Conservation (phyloP, 345 rosid species). For the Eucalyptus guilfoylei region DNA sequence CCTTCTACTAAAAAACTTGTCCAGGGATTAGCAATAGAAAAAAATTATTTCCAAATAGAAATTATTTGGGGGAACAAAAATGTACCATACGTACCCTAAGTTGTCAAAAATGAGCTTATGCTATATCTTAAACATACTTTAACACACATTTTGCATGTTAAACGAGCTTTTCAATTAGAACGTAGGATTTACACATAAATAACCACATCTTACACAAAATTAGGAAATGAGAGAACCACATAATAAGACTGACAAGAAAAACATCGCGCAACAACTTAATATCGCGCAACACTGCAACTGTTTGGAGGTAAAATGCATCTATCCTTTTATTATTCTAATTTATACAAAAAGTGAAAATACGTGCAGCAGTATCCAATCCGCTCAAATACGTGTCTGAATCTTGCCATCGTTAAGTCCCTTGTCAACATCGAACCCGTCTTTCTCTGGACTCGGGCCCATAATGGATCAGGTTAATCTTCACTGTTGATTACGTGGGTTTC, state of each 20-base stretch:
- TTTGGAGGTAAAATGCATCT: not conserved
- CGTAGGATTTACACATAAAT: not conserved
- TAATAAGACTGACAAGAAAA: too few relatives aligned
- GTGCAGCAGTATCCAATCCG: too few relatives aligned
- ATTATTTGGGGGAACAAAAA: not conserved
- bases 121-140: not conserved
- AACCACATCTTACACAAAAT: too few relatives aligned
- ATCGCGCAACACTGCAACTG: not conserved
- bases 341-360: too few relatives aligned
- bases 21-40: fast-evolving
- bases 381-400: not conserved
- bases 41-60: too few relatives aligned
- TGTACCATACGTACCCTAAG: fast-evolving
- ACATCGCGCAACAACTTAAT: too few relatives aligned
- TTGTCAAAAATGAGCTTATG: not conserved
- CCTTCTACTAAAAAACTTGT: not conserved
- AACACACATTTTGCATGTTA: not conserved
- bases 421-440: not conserved
- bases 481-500: not conserved
- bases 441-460: not conserved
- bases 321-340: too few relatives aligned
- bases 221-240: too few relatives aligned
- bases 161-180: not conserved
- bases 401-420: not conserved
- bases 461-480: not conserved